phyloP scores from a whole-genome alignment of 2,329 filamentous ascomycete species.

The Fusarium acutatum region DNA sequence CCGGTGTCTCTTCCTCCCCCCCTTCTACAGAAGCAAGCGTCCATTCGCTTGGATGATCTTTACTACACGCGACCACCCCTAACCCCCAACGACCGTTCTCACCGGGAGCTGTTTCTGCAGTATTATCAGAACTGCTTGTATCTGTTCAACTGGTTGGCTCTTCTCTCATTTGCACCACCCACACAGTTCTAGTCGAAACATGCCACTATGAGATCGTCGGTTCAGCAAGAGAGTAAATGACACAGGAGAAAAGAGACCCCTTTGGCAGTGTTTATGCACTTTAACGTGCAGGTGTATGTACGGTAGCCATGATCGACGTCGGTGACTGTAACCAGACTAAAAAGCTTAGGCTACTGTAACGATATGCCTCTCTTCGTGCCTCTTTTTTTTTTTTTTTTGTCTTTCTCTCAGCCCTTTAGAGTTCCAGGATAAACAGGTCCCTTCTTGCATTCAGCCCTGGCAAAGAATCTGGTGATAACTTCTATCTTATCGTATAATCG shows the following conservation, averaged over 20 bases:
- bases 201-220: slow-evolving; percentile 21
- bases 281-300: slow-evolving; percentile 3
- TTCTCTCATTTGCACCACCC: slow-evolving; percentile 3
- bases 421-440: slow-evolving; percentile 1
- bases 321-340: slow-evolving; percentile 7
- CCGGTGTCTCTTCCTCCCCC: slow-evolving; percentile 10
- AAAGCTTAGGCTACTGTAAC: background rate
- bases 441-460: slow-evolving; percentile 18
- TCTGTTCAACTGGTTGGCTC: background rate
- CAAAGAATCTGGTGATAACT: background rate
- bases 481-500: slow-evolving; percentile 8
- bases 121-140: background rate
- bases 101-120: slow-evolving; percentile 31
- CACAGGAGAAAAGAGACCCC: slow-evolving; percentile 7
- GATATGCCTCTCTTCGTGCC: background rate
- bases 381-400: background rate
- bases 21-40: slow-evolving; percentile 9
- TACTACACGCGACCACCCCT: slow-evolving; percentile 36
- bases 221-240: background rate
- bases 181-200: background rate
- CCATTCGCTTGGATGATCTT: slow-evolving; percentile 33
- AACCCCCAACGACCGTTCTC: slow-evolving; percentile 32
- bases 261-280: background rate
- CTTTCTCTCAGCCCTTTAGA: background rate
- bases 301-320: slow-evolving; percentile 18